A percentile compares a stretch with the other conserved stretches of the same genome.
These are phyloP conservation scores for Talaromyces proteolyticus DNA, from an alignment of 495 filamentous ascomycete genomes.

Conservation along the genomic window DNA sequence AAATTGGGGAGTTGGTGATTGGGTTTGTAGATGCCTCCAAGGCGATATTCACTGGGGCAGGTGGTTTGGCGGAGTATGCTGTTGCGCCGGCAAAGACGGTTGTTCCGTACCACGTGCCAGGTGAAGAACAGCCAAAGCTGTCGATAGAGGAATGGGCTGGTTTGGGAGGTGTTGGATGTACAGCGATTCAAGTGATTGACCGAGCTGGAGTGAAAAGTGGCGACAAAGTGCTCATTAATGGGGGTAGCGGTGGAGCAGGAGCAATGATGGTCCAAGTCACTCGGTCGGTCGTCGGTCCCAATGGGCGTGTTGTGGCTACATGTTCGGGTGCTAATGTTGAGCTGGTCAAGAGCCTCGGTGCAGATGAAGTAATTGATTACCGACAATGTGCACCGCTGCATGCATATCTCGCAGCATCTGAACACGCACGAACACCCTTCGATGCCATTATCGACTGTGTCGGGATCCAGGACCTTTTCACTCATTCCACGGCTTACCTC, in stretches of 20 bases:
- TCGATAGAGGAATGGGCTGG: background rate
- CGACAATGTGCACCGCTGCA: slow-evolving; percentile 8
- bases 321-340: slow-evolving; percentile 57
- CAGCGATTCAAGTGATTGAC: background rate
- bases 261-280: slow-evolving; percentile 73
- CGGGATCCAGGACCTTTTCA: background rate
- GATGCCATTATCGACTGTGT: background rate
- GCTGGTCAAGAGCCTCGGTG: slow-evolving; percentile 61
- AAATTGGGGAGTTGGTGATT: background rate
- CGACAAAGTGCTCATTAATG: slow-evolving; percentile 84
- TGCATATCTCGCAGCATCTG: background rate
- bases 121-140: background rate
- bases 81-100: background rate
- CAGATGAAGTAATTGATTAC: slow-evolving; percentile 69
- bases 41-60: background rate
- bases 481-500: background rate
- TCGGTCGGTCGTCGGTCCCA: slow-evolving; percentile 32
- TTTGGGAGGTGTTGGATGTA: background rate
- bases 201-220: slow-evolving; percentile 22
- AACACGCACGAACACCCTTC: background rate
- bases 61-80: background rate
- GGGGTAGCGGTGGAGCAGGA: slow-evolving; percentile 86
- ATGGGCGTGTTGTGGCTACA: background rate
- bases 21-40: background rate
- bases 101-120: background rate